Conservation (phyloP, 2,329 filamentous ascomycete species). For the Fusarium nanum region DNA sequence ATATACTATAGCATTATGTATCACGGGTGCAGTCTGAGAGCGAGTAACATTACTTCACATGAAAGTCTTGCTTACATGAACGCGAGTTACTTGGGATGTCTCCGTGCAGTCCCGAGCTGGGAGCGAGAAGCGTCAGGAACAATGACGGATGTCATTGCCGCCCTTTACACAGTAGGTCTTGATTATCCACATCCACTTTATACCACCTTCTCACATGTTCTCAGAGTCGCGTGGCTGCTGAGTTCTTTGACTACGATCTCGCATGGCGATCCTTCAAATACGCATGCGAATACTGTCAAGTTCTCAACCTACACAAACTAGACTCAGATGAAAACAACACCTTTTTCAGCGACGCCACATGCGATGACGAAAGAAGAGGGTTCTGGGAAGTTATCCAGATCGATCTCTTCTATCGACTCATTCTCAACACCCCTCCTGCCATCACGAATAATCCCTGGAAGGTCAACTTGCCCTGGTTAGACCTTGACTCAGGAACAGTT, state of each 20-base stretch:
- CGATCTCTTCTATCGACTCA: constrained; percentile 49
- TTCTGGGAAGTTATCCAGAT: constrained; percentile 52
- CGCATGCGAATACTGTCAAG: constrained; percentile 48
- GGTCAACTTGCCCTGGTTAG: constrained; percentile 50
- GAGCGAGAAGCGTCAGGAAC: constrained; percentile 49
- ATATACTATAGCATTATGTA: constrained; percentile 50
- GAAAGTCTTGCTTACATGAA: constrained; percentile 40
- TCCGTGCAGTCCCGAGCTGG: constrained; percentile 48
- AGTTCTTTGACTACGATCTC: constrained; percentile 50
- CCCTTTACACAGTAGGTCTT: constrained; percentile 44
- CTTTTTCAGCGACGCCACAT: constrained; percentile 24
- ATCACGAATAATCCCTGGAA: constrained; percentile 47
- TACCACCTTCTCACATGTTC: background rate
- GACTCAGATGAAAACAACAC: constrained; percentile 41
- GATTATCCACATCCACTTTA: rapidly evolving
- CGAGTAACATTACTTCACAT: constrained; percentile 31
- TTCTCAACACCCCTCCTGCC: constrained; percentile 47
- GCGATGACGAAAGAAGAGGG: constrained; percentile 44
- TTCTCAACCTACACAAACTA: constrained; percentile 48
- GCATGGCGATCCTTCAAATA: constrained; percentile 49
- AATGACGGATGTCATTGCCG: constrained; percentile 48
- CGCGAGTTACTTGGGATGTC: constrained; percentile 45
- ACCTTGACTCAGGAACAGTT: constrained; percentile 32
- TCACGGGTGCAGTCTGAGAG: constrained; percentile 43
- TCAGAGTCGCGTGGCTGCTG: constrained; percentile 48